A percentile compares a stretch with the other conserved stretches of the same genome.
phyloP scores from a whole-genome alignment of 2,329 filamentous ascomycete genomes.

The Beauveria rudraprayagi region DNA sequence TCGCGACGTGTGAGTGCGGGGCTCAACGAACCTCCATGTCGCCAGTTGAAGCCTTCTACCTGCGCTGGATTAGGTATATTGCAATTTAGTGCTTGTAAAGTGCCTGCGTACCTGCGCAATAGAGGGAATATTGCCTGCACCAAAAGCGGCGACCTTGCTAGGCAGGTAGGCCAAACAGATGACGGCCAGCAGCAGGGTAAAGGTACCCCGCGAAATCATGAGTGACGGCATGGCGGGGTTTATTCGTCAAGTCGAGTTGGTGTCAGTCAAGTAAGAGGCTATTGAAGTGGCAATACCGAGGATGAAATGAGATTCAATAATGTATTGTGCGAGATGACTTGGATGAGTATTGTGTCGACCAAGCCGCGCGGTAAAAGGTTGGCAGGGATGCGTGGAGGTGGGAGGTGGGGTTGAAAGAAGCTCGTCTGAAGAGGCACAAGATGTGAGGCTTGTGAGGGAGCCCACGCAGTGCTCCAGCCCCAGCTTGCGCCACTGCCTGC shows the following conservation, averaged over 20 bases:
- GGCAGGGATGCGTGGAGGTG: neutral
- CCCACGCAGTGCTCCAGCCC: neutral
- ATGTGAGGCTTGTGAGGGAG: constrained; percentile 1
- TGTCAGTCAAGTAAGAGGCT: neutral
- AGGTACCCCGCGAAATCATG: constrained; percentile 37
- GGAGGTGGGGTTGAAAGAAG: constrained; percentile 3
- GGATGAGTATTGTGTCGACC: neutral
- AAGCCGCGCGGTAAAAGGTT: neutral
- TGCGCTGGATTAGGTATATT: constrained; percentile 26
- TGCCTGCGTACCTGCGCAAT: constrained; percentile 36
- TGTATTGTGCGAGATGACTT: neutral
- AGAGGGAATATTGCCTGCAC: constrained; percentile 64
- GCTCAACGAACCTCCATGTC: constrained; percentile 49
- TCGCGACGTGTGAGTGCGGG: neutral
- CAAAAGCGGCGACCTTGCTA: constrained; percentile 52
- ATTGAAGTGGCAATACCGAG: neutral
- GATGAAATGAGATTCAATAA: neutral
- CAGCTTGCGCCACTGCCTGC: constrained; percentile 1
- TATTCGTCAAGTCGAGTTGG: neutral
- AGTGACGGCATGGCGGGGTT: constrained; percentile 37
- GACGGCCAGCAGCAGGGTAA: constrained; percentile 42
- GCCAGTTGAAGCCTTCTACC: constrained; percentile 62
- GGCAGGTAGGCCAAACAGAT: constrained; percentile 51
- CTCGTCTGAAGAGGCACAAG: neutral
- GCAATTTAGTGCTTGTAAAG: neutral